phyloP scores from a whole-genome alignment of 805 yeast genomes.

The Yamadazyma kitorensis region DNA sequence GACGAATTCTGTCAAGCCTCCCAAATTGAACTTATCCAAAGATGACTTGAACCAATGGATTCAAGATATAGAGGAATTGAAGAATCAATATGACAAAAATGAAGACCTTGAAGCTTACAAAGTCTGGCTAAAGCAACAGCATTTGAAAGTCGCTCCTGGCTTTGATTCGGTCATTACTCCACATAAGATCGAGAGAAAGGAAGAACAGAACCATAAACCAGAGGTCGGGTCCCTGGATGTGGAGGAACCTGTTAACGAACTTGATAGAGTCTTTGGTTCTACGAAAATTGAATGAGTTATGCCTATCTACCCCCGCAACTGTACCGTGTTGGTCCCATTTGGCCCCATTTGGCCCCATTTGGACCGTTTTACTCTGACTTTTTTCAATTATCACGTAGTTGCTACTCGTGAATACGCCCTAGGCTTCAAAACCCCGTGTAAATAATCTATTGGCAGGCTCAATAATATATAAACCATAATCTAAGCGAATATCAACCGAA shows the following conservation, averaged over 20 bases:
- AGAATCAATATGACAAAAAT: slow-evolving; percentile 11
- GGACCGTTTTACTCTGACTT: no score
- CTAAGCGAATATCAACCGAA: no score
- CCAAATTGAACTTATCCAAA: slow-evolving; percentile 26
- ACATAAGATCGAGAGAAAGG: slow-evolving; percentile 10
- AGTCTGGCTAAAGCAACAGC: slow-evolving; percentile 31
- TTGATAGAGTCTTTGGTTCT: slow-evolving; percentile 28
- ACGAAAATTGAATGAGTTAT: slow-evolving; percentile 7
- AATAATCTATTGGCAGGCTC: no score
- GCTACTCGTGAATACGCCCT: no score
- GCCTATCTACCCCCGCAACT: no score
- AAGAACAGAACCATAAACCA: no score
- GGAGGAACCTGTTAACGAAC: slow-evolving; percentile 18
- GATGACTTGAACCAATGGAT: slow-evolving; percentile 29
- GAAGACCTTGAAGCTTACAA: slow-evolving; percentile 15
- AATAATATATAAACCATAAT: no score
- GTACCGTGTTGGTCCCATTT: no score
- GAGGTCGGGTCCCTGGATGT: no score
- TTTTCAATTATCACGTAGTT: no score
- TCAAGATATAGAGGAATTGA: slow-evolving; percentile 17
- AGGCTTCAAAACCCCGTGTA: no score
- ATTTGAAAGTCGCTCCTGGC: slow-evolving; percentile 40
- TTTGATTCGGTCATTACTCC: slow-evolving; percentile 33
- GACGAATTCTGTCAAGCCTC: slow-evolving; percentile 33
- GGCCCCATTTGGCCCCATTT: no score